A percentile compares a stretch with the other conserved stretches of the same genome.
phyloP scores from a whole-genome alignment of 192 early-diverging fungal genomes.

The Kappamyces sp. region DNA sequence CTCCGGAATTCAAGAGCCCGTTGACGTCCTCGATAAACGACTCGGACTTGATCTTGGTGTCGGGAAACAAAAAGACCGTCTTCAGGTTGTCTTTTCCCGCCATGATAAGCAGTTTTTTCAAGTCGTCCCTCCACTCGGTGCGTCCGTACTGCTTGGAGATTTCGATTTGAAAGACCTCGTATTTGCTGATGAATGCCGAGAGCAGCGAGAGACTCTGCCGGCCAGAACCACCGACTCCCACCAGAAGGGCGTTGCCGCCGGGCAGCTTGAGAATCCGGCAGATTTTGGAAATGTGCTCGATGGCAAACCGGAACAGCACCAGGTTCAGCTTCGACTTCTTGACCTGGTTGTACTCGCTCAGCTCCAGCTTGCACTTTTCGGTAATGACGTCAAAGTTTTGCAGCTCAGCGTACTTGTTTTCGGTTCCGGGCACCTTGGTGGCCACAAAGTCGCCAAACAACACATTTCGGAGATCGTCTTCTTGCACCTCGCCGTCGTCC shows the following conservation, averaged over 20 bases:
- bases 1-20: constrained; percentile 51
- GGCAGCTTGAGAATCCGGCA: constrained; percentile 55
- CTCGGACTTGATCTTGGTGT: constrained; percentile 60
- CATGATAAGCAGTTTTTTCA: constrained; percentile 49
- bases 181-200: constrained; percentile 50
- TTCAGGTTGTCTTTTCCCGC: constrained; percentile 52
- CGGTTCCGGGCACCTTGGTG: constrained; percentile 19
- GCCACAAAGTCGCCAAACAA: constrained; percentile 53
- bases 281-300: constrained; percentile 54
- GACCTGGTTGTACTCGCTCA: constrained; percentile 55
- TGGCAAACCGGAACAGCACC: constrained; percentile 59
- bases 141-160: constrained; percentile 52
- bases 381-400: constrained; percentile 47
- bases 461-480: constrained; percentile 53
- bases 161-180: constrained; percentile 59
- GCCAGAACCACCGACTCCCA: constrained; percentile 60
- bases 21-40: constrained; percentile 60
- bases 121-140: constrained; percentile 56
- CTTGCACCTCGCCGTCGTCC: constrained; percentile 30
- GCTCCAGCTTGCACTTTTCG: constrained; percentile 33
- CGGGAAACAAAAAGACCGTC: constrained; percentile 56
- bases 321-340: constrained; percentile 58
- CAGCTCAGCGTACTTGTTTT: constrained; percentile 44
- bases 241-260: constrained; percentile 55
- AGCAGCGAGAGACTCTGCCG: constrained; percentile 49